Conservation (phyloP, 1,284 basidiomycete genomes). For the Leccinum pachyderme region DNA sequence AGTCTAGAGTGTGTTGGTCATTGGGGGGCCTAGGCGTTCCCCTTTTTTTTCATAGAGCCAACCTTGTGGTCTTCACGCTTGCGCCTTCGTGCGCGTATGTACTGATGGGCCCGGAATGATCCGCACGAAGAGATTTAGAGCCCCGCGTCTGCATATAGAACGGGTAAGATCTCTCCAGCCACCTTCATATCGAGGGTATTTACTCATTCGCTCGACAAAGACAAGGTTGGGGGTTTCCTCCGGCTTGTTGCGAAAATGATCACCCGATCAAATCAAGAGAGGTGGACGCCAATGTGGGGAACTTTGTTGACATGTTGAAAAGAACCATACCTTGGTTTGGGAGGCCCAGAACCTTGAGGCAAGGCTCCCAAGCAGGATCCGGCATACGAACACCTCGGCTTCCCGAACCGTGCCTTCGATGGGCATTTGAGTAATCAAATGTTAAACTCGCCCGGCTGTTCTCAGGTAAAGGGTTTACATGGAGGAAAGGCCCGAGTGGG, state of each 20-base stretch:
- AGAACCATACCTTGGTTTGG: conserved; percentile 16
- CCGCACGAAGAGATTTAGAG: conserved; percentile 24
- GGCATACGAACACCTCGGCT: conserved; percentile 9
- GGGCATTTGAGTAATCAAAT: conserved; percentile 10
- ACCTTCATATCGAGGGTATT: conserved; percentile 19
- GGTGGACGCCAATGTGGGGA: conserved; percentile 3
- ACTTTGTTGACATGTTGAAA: conserved; percentile 13
- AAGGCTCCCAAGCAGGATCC: conserved; percentile 26
- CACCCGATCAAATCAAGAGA: conserved; percentile 14
- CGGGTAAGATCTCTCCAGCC: conserved; percentile 21
- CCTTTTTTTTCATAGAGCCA: conserved; percentile 1
- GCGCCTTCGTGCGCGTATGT: conserved; percentile 6
- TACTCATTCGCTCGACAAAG: conserved; percentile 18
- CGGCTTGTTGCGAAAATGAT: conserved; percentile 15
- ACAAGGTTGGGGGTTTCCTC: conserved; percentile 22
- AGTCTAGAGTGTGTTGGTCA: conserved; percentile 9
- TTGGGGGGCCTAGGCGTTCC: not conserved
- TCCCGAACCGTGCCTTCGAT: conserved; percentile 8
- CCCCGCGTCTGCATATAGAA: conserved; percentile 21
- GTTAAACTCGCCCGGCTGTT: conserved; percentile 3
- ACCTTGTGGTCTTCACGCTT: conserved; percentile 15
- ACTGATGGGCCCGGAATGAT: conserved; percentile 29
- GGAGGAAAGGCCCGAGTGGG: not conserved
- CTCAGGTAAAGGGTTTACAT: not conserved
- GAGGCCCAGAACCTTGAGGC: conserved; percentile 16